Percentiles rank a stretch among this genome's conserved stretches.
Conservation (phyloP, 75 land plant genomes). For the Chamaecyparis obtusa region DNA sequence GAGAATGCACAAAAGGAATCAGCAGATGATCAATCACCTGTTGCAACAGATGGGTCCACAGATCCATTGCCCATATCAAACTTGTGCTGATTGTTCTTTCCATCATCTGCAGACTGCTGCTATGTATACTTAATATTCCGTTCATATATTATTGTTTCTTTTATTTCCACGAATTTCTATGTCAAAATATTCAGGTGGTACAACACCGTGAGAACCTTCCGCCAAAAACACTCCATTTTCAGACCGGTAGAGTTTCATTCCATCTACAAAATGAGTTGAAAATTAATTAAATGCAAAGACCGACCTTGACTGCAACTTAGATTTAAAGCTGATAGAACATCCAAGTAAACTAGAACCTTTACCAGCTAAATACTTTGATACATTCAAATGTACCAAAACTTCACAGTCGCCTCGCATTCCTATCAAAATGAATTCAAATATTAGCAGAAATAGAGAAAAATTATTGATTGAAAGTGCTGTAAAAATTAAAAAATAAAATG, state of each 20-base stretch:
- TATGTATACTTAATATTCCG: background rate
- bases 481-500: background rate
- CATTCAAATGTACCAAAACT: conserved; percentile 37
- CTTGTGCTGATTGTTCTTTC: background rate
- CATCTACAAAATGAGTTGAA: conserved; percentile 41
- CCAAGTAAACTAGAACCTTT: conserved; percentile 3
- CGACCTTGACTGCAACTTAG: background rate
- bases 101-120: background rate
- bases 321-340: background rate
- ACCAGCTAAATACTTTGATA: conserved; percentile 26
- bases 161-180: conserved; percentile 21
- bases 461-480: background rate
- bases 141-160: background rate
- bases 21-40: background rate
- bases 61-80: background rate
- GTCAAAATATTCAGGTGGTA: conserved; percentile 73
- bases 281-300: background rate
- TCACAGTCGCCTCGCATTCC: conserved; percentile 27
- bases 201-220: conserved; percentile 82
- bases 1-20: background rate
- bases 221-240: conserved; percentile 86
- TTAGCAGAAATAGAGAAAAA: background rate
- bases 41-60: background rate
- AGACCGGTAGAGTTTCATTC: conserved; percentile 79
- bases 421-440: background rate